Percentiles rank a stretch among this genome's conserved stretches.
phyloP scores from a whole-genome alignment of 2,329 filamentous ascomycete genomes.

The Grosmannia penicillata region DNA sequence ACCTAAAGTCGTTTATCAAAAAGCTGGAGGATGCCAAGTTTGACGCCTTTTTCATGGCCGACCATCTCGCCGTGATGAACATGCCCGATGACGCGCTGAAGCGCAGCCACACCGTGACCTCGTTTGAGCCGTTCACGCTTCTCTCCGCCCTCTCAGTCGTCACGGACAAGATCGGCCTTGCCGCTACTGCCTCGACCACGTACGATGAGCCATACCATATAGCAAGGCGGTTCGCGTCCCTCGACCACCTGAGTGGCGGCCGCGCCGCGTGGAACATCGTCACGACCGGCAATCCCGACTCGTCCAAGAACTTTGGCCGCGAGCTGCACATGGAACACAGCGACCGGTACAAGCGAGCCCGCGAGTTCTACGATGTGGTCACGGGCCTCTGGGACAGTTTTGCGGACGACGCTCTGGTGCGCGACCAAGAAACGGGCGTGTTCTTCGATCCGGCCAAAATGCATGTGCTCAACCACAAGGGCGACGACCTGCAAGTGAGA shows the following conservation, averaged over 20 bases:
- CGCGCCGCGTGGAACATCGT: conserved; percentile 11
- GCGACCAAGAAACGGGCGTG: conserved; percentile 1
- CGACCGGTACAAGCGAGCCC: conserved; percentile 10
- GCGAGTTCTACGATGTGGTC: conserved; percentile 10
- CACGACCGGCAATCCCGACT: conserved; percentile 7
- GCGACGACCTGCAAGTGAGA: conserved; percentile 15
- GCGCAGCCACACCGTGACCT: conserved; percentile 41
- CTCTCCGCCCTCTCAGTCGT: conserved; percentile 4
- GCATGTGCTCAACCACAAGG: conserved; percentile 3
- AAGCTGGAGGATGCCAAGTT: conserved; percentile 38
- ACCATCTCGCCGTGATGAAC: conserved; percentile 37
- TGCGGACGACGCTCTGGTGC: conserved; percentile 5
- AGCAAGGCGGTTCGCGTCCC: conserved; percentile 5
- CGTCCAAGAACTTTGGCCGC: conserved; percentile 8
- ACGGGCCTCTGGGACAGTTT: conserved; percentile 9
- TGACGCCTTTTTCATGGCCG: conserved; percentile 42
- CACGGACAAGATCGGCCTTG: conserved; percentile 5
- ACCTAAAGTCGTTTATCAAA: conserved; percentile 37
- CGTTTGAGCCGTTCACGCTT: conserved; percentile 40
- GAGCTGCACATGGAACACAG: conserved; percentile 8
- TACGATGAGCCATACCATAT: conserved; percentile 5
- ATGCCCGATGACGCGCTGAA: conserved; percentile 42
- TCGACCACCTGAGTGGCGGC: conserved; percentile 5
- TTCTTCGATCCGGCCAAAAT: conserved; percentile 3
- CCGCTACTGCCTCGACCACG: conserved; percentile 3